Evolutionary conservation across 139 green algal species (phyloP).

Genomic region (Volvox reticuliferus): DNA sequence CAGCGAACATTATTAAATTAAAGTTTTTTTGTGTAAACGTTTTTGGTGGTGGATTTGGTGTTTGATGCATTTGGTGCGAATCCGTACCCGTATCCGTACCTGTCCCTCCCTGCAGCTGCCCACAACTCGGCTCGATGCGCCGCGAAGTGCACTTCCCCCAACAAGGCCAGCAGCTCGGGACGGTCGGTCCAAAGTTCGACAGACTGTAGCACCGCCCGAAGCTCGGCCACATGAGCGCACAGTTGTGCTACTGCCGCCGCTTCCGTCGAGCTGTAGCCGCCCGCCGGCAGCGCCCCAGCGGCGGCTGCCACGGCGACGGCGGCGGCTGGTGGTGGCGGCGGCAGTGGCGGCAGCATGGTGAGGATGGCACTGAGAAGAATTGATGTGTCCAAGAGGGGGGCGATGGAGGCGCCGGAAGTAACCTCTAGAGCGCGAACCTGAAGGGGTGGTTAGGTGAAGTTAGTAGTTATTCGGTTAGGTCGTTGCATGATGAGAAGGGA

Average conservation of each 20-base stretch:
- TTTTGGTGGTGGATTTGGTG: too few relatives aligned
- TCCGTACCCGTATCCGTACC: not conserved
- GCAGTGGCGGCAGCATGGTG: conserved; percentile 43
- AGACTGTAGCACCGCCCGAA: not conserved
- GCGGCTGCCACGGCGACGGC: not conserved
- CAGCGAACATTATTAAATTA: too few relatives aligned
- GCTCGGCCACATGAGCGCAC: not conserved
- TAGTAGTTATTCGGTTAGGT: too few relatives aligned
- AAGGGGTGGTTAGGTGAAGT: too few relatives aligned
- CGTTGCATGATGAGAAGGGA: not conserved
- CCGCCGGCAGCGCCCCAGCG: not conserved
- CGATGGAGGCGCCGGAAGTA: not conserved
- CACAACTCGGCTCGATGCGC: conserved; percentile 23
- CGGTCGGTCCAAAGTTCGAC: conserved; percentile 40
- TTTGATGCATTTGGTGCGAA: not conserved
- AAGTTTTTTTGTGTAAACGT: too few relatives aligned
- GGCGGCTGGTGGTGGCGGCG: not conserved
- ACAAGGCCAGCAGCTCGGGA: conserved; percentile 14
- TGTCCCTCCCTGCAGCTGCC: conserved; percentile 28
- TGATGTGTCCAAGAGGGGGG: conserved; percentile 31
- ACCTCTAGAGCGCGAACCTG: conserved; percentile 31
- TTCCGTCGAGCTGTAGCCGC: conserved; percentile 10
- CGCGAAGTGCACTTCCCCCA: conserved; percentile 17
- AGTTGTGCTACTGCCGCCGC: conserved; percentile 22
- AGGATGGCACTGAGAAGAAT: conserved; percentile 18